Conservation (phyloP, 2,329 filamentous ascomycete species). For the Fusarium sp. region DNA sequence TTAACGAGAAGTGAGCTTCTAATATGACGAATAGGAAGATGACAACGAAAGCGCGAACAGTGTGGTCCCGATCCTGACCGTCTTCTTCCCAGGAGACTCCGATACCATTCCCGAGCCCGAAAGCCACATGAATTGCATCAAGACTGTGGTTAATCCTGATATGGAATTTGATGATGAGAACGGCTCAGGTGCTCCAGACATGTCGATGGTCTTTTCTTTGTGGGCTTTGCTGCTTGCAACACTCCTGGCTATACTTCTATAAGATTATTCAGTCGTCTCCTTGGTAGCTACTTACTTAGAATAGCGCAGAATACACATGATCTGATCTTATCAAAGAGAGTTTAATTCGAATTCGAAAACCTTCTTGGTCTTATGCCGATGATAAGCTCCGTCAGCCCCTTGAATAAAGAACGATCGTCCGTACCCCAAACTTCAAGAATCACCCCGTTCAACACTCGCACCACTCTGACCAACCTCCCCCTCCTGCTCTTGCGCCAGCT, state of each 20-base stretch:
- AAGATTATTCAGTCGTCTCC: too few relatives aligned
- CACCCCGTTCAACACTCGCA: neutral
- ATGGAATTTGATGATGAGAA: neutral
- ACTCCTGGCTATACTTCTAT: neutral
- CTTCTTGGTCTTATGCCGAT: too few relatives aligned
- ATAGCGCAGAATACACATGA: neutral
- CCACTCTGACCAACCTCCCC: neutral
- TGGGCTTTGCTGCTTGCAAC: neutral
- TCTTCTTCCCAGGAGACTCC: constrained; percentile 26
- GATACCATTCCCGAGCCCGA: neutral
- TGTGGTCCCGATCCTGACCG: constrained; percentile 16
- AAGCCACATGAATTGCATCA: constrained; percentile 27
- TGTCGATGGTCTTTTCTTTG: neutral
- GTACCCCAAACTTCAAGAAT: too few relatives aligned
- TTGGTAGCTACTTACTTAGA: neutral
- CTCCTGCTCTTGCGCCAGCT: neutral
- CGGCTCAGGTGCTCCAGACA: neutral
- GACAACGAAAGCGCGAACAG: neutral
- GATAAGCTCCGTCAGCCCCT: too few relatives aligned
- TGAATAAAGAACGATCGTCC: too few relatives aligned
- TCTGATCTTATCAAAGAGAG: neutral
- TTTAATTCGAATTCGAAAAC: too few relatives aligned
- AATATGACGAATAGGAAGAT: neutral
- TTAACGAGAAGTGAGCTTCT: neutral
- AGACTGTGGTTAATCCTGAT: constrained; percentile 2